Conservation (phyloP, 129 eudicot genomes). For the Dittrichia graveolens region DNA sequence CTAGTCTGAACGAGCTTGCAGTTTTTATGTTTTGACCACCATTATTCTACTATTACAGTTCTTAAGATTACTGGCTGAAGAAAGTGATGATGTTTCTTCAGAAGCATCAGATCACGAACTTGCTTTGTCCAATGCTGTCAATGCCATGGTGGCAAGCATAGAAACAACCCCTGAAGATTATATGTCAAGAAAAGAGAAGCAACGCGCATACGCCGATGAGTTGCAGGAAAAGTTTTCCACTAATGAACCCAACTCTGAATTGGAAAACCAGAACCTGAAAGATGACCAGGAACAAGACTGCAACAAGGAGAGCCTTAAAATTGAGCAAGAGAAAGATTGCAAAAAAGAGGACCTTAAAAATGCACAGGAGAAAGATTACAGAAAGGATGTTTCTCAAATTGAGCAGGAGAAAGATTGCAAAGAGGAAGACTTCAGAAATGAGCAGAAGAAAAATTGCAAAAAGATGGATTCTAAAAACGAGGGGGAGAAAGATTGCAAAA, state of each 20-base stretch:
- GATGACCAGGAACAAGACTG: slow-evolving; percentile 29
- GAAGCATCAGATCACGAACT: slow-evolving; percentile 69
- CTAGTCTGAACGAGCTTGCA: too few relatives aligned
- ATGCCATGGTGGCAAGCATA: slow-evolving; percentile 76
- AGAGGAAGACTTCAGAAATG: slow-evolving; percentile 9
- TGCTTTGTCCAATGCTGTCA: slow-evolving; percentile 73
- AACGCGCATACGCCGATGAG: slow-evolving; percentile 71
- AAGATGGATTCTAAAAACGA: slow-evolving; percentile 14
- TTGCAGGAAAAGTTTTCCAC: slow-evolving; percentile 62
- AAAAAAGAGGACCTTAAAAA: slow-evolving; percentile 38
- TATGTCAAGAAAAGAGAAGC: slow-evolving; percentile 62
- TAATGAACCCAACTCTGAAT: slow-evolving; percentile 47
- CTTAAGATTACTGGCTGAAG: slow-evolving; percentile 76
- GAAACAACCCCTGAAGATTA: slow-evolving; percentile 52
- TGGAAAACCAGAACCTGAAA: slow-evolving; percentile 28
- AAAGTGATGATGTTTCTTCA: slow-evolving; percentile 48
- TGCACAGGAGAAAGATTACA: slow-evolving; percentile 33
- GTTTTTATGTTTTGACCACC: not conserved
- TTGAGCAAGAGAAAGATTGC: slow-evolving; percentile 51
- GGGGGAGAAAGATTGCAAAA: slow-evolving; percentile 27
- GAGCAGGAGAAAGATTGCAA: slow-evolving; percentile 32
- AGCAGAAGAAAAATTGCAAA: slow-evolving; percentile 15
- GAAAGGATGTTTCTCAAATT: too few relatives aligned
- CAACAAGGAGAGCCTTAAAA: not conserved
- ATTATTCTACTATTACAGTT: slow-evolving; percentile 52